phyloP scores from a whole-genome alignment of 2,329 filamentous ascomycete species.

The Corynespora cassiicola region DNA sequence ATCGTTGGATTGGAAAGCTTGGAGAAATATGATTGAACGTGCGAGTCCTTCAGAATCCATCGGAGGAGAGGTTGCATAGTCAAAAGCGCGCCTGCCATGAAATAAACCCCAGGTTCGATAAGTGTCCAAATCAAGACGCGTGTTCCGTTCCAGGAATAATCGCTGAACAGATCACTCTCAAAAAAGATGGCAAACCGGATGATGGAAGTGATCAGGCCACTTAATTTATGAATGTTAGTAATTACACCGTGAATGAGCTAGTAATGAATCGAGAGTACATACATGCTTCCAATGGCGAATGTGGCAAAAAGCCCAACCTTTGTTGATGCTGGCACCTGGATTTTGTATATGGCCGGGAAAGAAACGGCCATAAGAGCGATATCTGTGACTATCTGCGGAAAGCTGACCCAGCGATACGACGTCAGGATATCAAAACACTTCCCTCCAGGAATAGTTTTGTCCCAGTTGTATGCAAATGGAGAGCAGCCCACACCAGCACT shows the following conservation, averaged over 20 bases:
- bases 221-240: neutral
- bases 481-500: neutral
- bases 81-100: neutral
- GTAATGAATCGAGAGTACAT: neutral
- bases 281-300: neutral
- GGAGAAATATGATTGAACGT: too few species aligned
- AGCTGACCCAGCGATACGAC: constrained; percentile 4
- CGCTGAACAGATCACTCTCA: neutral
- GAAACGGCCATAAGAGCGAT: neutral
- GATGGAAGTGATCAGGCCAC: constrained; percentile 1
- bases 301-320: neutral
- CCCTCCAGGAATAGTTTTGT: constrained; percentile 7
- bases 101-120: neutral
- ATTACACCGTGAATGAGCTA: neutral
- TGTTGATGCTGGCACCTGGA: neutral
- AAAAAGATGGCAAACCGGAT: constrained; percentile 1
- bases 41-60: neutral
- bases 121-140: neutral
- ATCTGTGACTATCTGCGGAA: constrained; percentile 2
- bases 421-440: constrained; percentile 3
- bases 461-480: constrained; percentile 11
- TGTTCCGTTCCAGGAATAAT: constrained; percentile 2
- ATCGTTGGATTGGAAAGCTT: too few species aligned
- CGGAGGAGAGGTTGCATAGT: neutral
- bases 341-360: neutral